Base-by-base conservation (phyloP, 2,329 filamentous ascomycete species). In the Periconia macrospinosa region DNA sequence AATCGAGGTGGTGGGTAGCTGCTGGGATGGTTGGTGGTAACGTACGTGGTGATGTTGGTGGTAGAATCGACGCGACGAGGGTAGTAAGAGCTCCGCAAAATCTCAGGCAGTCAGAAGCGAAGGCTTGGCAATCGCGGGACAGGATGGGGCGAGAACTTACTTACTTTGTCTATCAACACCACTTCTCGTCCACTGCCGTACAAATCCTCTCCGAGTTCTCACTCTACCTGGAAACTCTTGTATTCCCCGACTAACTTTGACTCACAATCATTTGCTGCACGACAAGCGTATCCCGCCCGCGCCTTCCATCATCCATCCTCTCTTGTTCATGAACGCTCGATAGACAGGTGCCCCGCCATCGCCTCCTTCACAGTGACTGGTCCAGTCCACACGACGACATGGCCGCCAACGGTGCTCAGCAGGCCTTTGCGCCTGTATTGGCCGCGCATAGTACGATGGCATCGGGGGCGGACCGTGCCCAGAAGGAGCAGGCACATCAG, bases 371-470 rank as follows among this genome's bases (percentile, higher is more conserved):
- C 57, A 61, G 57, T 60, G 56, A 59, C 60, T 60, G 63, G 61
- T 59, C 55, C 53, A 51, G 45, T 44, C 63, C 33, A 37, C 50
- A 33, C 47, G 55, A 59, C 63, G 77, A 57, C 72, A 93, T 93
- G 90, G 87, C 89, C 65, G 75, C 80, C 69, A 87, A 86, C 74
- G 80, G 81, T 66, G 78, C 81, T 61, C 83, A 86, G 75, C 86
- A 89, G 77, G 84, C 85, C 75, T 95, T 94, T 77, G 85, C 86
- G 76, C 90, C 91, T 59, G 91, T 99, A 65, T 82, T 97, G 66
- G 86, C 89, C 64, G 94, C 93, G 59, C 87, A 97, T 77, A 85
- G 87, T 71, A 94, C 92, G 59, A 96, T 99, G 92, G 88, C 86
- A 70, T 83, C 92, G 72, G 90, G 88, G 76, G 89, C 86, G 63